Percentiles rank a stretch among this genome's conserved stretches.
Conservation (phyloP, 441 rosid genomes). For the Jatropha podagrica region DNA sequence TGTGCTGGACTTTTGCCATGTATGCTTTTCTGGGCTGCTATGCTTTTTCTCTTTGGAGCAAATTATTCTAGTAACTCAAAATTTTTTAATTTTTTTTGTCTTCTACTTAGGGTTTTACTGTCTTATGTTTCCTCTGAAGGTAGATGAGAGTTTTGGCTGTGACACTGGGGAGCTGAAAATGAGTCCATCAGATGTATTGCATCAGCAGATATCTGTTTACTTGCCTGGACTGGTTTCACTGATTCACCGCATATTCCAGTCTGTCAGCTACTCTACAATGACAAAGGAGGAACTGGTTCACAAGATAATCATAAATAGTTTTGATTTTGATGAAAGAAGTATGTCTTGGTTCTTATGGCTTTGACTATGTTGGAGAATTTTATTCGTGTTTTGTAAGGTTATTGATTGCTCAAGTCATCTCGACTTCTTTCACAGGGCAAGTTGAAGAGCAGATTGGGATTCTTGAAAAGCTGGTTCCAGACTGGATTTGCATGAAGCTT, state of each 20-base stretch:
- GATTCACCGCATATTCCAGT: conserved; percentile 36
- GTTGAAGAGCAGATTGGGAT: conserved; percentile 52
- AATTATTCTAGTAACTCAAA: not conserved
- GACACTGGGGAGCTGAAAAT: conserved; percentile 9
- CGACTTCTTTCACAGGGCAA: conserved; percentile 34
- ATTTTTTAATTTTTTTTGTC: not conserved
- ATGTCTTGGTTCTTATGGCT: conserved; percentile 9
- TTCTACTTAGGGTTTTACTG: not conserved
- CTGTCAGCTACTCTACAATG: conserved; percentile 36
- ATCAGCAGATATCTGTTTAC: conserved; percentile 25
- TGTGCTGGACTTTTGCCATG: not conserved
- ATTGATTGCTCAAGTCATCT: conserved; percentile 5
- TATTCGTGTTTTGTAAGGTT: not conserved
- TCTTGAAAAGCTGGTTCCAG: conserved; percentile 50
- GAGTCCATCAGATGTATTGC: not conserved
- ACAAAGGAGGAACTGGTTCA: conserved; percentile 58
- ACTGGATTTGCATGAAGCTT: conserved; percentile 42
- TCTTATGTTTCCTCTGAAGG: conserved; percentile 7
- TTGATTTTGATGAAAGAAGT: conserved; percentile 39
- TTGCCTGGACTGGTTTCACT: conserved; percentile 40
- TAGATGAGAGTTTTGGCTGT: conserved; percentile 17
- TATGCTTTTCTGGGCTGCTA: not conserved
- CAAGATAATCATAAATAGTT: conserved; percentile 45
- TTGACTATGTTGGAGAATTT: not conserved
- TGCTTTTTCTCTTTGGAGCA: not conserved